phyloP scores from a whole-genome alignment of 352 stramenopile genomes.

The Globisporangium cederbergense region DNA sequence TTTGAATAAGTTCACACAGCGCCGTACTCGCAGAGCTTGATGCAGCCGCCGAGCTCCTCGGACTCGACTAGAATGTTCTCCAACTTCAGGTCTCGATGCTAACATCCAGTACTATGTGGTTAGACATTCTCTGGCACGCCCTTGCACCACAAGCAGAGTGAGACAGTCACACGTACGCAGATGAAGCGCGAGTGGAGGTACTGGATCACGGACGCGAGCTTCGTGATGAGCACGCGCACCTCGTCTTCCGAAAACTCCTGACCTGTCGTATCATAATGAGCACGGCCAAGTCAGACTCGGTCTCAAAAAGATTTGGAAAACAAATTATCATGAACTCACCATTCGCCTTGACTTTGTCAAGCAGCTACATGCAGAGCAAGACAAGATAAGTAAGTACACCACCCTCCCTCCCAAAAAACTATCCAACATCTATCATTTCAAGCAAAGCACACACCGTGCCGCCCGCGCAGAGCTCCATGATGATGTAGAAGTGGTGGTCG shows the following conservation, averaged over 20 bases:
- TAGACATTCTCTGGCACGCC: background rate
- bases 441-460: slow-evolving; percentile 31
- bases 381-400: background rate
- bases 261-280: slow-evolving; percentile 4
- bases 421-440: background rate
- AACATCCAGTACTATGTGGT: slow-evolving; percentile 1
- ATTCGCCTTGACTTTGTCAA: slow-evolving; percentile 54
- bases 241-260: slow-evolving; percentile 49
- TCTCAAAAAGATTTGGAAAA: too few species aligned
- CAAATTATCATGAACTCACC: background rate
- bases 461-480: slow-evolving; percentile 77
- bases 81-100: slow-evolving; percentile 80
- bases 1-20: background rate
- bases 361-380: slow-evolving; percentile 30
- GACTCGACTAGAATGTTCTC: slow-evolving; percentile 81
- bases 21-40: slow-evolving; percentile 82
- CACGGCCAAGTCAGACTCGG: too few species aligned
- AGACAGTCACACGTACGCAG: slow-evolving; percentile 40
- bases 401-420: background rate
- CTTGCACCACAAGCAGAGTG: background rate
- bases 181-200: slow-evolving; percentile 82
- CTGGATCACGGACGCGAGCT: slow-evolving; percentile 71
- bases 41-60: slow-evolving; percentile 39
- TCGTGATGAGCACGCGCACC: slow-evolving; percentile 55
- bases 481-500: slow-evolving; percentile 77